Base-by-base conservation (phyloP, 2,329 filamentous ascomycete genomes). In the Aspergillus neotritici region DNA sequence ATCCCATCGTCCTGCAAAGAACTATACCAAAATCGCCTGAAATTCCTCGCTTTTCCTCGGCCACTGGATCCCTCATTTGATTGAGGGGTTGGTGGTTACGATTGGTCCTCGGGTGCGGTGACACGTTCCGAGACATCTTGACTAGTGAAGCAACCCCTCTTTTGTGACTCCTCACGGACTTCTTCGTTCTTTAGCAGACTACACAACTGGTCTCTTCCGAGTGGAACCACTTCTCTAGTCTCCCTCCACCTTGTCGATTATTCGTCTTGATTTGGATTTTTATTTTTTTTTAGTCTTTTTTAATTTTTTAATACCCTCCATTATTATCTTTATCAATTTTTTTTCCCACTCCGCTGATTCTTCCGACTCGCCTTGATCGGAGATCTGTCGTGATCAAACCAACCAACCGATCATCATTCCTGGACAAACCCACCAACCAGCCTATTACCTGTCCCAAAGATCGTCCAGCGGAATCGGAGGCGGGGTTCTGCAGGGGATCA, bases 381-480 rank as follows among this genome's bases (percentile, higher is more conserved):
- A 17, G 31, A 37, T 39, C 43, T 42, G 45, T 36, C 51, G 53
- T 48, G 45, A 25, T 25, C 21, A 21, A 5, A 5, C 21, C 21
- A 21, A 21, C 21, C 5, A 21, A 21, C 21, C 5, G 21, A 21
- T 21, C 21, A 21, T 21, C 21, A 21, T 4, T 7, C 21, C 5
- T 21, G 5, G 21, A 21, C 21, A 25, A 25, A 25, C 21, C 21
- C 4, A 25, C 21, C 54, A 58, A 57, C 49, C 63, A 67, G 60
- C 49, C 63, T 66, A 63, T 63, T 62, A 56, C 61, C 59, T 53
- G 21, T 51, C 60, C 49, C 55, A 52, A 52, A 52, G 53, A 55
- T 56, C 52, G 44, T 49, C 58, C 46, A 60, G 53, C 54, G 60
- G 55, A 55, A 63, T 63, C 51, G 62, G 60, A 64, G 64, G 61